Evolutionary conservation across 805 yeast genomes (phyloP), one percentile per base, ranked within the genome.

Genomic region (Saccharomyces mikatae): DNA sequence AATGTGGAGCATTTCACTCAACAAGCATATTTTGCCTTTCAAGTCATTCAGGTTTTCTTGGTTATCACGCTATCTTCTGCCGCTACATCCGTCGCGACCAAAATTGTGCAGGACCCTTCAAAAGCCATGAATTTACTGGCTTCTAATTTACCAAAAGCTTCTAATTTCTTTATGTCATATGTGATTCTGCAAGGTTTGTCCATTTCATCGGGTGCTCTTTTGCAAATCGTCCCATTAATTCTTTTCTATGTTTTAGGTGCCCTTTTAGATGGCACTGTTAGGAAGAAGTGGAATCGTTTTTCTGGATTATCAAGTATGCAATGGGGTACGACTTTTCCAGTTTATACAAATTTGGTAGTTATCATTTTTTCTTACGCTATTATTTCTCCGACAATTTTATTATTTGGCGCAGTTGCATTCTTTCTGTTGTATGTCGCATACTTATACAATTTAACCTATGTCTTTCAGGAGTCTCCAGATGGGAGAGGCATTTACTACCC

Each of bases 401-500:
- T 86, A 22, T 91, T 94, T 67, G 81, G 90, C 3, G 75, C 82
- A 29, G 79, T 78, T 49, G 87, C 91, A 1, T 91, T 89, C 71
- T 72, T 77, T 50, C 71, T 90, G 56, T 69, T 89, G 27, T 92
- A 85, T 75, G 69, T 91, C 59, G 89, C 96, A 1, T 89, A 81
- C 73, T 69, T 85, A 63, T 85, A 92, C 78, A 90, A 86, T 70
- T 74, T 87, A 61, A 77, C 84, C 28, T 92, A 88, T 71, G 84
- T 87, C 28, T 78, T 74, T 59, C 75, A 78, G 48, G 89, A 85
- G 62, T 75, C 83, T 21, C 76, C 87, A 21, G 96, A 91, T 64
- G 74, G 83, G 21, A 78, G 92, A 65, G 99, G 99, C 52, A 73
- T 77, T 50, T 84, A 86, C 73, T 94, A 90, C 68, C 94, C 96